phyloP scores from a whole-genome alignment of 1,284 basidiomycete genomes.

The Fomitopsis pinicola region DNA sequence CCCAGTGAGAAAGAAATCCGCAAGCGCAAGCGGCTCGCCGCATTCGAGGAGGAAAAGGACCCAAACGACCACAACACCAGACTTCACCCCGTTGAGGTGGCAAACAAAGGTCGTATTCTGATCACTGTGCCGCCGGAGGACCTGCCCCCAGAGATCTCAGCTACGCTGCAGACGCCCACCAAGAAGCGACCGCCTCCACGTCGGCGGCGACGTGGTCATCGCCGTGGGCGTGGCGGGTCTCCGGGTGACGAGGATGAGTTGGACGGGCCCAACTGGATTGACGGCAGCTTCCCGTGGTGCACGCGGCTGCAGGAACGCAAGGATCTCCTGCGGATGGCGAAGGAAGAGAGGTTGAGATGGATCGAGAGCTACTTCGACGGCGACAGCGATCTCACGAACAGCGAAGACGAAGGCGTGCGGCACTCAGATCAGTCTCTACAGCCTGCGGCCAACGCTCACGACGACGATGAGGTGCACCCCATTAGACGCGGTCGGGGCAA shows the following conservation, averaged over 20 bases:
- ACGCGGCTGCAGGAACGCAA: constrained; percentile 49
- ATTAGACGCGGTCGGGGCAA: constrained; percentile 48
- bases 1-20: constrained; percentile 56
- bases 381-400: constrained; percentile 50
- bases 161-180: constrained; percentile 21
- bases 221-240: constrained; percentile 8
- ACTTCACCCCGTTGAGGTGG: constrained; percentile 56
- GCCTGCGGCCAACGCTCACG: constrained; percentile 23
- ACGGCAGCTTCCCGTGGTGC: constrained; percentile 72
- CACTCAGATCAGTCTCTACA: constrained; percentile 30
- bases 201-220: constrained; percentile 25
- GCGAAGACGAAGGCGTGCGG: constrained; percentile 30
- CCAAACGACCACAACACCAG: constrained; percentile 25
- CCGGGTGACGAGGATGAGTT: constrained; percentile 15
- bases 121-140: constrained; percentile 43
- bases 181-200: constrained; percentile 31
- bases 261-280: constrained; percentile 70
- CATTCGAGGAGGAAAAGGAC: constrained; percentile 40
- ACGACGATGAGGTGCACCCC: constrained; percentile 29
- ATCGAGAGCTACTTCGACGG: constrained; percentile 58
- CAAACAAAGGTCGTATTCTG: constrained; percentile 63
- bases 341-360: constrained; percentile 53
- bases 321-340: constrained; percentile 45
- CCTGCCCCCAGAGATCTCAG: constrained; percentile 10
- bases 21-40: constrained; percentile 59